Base-by-base conservation (phyloP, 331 rosid genomes). In the Telfairia occidentalis region DNA sequence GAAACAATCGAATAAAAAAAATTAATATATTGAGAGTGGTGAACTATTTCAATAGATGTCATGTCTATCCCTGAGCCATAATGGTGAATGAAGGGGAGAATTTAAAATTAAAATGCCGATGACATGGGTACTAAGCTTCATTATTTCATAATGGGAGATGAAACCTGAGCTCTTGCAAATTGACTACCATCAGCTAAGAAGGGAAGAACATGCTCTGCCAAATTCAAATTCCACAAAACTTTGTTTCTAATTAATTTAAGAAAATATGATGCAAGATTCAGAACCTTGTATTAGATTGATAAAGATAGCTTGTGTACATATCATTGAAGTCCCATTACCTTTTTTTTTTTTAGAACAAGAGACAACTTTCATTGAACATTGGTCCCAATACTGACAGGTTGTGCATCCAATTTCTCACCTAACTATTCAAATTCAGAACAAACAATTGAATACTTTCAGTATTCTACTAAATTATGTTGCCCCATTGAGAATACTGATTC, bases 1-100 rank as follows among this genome's bases (percentile, higher is more conserved):
- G 42, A 79, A 70, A 77, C 76, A 76, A 69, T 35, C 71, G 54
- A 78, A 16, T 78, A 81, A 78, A n/a, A n/a, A n/a, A n/a, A n/a
- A n/a, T n/a, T n/a, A n/a, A 84, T 11, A 4, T 85, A 69, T 29
- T 71, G 65, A 28, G 78, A 79, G 80, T 28, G 75, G 46, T 16
- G 21, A 79, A 67, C 75, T 75, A 29, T 46, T 81, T 5, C 64
- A 73, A 80, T 67, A 45, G 24, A 71, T 78, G 77, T 26, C 6
- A 19, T 77, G 60, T 5, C 50, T 18, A 13, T 8, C 35, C 21
- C 54, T 42, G 5, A 23, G 54, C 74, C 52, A 67, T 21, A 42
- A 24, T 58, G 4, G 35, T 40, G 35, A 67, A 67, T 38, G 53
- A 67, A 38, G 54, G n/a, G 32, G 45, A 2, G 21, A 38, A 1